Evolutionary conservation across 495 filamentous ascomycete species (phyloP), one percentile per base, ranked within the genome.

Genomic region (Neurospora sp.): DNA sequence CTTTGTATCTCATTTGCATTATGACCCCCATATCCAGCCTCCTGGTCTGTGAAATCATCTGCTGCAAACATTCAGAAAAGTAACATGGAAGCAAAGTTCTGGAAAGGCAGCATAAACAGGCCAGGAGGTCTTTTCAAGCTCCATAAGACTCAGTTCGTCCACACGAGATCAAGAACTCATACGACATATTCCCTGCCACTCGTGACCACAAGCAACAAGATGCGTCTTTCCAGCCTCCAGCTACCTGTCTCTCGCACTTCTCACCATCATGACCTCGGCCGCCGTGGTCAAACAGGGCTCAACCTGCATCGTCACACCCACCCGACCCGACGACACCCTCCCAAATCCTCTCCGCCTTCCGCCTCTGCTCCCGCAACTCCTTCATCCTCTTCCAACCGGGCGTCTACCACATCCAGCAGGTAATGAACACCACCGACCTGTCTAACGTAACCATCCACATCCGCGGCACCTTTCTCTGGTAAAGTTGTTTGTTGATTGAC

Each of bases 301-400:
- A 69, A 82, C 79, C 39, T 84, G 81, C 72, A 80, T 79, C 27
- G 79, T 82, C 22, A 83, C 81, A 11, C 79, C 81, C 42, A 44
- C 7, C 42, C 35, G 37, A 5, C 70, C 46, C 46, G 83, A 84
- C 70, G 83, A 84, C 72, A 81, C 80, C 40, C 81, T 80, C 81
- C n/a, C 81, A 84, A 73, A 83, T 84, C 71, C 75, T 82, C 11
- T 73, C 81, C n/a, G 82, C 83, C 3, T 84, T 84, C 76, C 77
- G 78, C 46, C 78, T 80, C 53, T 84, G 82, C 73, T 77, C 79
- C 1, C 75, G 74, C 31, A 76, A 83, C 66, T 77, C 80, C 41
- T 79, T 75, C 31, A 75, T 85, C 41, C 77, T 84, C 59, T 74
- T 85, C 69, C 76, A 74, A 8, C 80, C 81, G 68, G 82, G 83